Conservation (phyloP, 1,284 basidiomycete species). For the Trichosporon asahii region DNA sequence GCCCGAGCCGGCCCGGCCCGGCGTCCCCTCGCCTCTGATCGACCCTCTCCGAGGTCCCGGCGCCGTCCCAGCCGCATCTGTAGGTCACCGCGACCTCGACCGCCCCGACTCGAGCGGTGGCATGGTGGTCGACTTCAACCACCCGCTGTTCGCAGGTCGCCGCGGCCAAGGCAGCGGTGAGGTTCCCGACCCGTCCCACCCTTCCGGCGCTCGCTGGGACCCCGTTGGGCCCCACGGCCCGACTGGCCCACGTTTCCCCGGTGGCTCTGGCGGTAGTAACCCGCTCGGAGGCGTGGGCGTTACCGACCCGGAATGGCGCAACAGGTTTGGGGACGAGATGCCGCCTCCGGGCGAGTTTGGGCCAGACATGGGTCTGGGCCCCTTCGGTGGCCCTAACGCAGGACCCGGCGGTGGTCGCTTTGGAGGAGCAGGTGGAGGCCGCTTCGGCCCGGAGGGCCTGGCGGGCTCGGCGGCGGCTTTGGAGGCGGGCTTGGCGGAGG, state of each 20-base stretch:
- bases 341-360: slow-evolving; percentile 50
- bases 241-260: slow-evolving; percentile 21
- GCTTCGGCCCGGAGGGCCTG: slow-evolving; percentile 12
- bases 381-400: slow-evolving; percentile 24
- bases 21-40: slow-evolving; percentile 20
- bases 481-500: slow-evolving; percentile 20
- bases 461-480: slow-evolving; percentile 23
- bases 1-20: slow-evolving; percentile 27
- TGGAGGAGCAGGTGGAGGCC: slow-evolving; percentile 25
- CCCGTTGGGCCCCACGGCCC: slow-evolving; percentile 53
- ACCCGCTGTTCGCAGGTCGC: slow-evolving; percentile 54
- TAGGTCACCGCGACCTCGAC: slow-evolving; percentile 56
- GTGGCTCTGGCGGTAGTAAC: slow-evolving; percentile 39
- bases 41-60: slow-evolving; percentile 21
- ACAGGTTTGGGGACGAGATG: slow-evolving; percentile 42
- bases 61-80: slow-evolving; percentile 41
- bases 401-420: slow-evolving; percentile 18
- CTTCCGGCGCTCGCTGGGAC: slow-evolving; percentile 57
- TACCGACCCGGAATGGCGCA: slow-evolving; percentile 41
- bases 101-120: slow-evolving; percentile 52
- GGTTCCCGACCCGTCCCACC: slow-evolving; percentile 35
- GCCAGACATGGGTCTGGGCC: slow-evolving; percentile 39
- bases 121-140: slow-evolving; percentile 57
- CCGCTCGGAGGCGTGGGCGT: slow-evolving; percentile 40
- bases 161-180: slow-evolving; percentile 21